A percentile compares a stretch with the other conserved stretches of the same genome.
These are phyloP conservation scores for Cinnamomum chago DNA, from an alignment of 164 flowering plant species.

Conservation along the genomic window DNA sequence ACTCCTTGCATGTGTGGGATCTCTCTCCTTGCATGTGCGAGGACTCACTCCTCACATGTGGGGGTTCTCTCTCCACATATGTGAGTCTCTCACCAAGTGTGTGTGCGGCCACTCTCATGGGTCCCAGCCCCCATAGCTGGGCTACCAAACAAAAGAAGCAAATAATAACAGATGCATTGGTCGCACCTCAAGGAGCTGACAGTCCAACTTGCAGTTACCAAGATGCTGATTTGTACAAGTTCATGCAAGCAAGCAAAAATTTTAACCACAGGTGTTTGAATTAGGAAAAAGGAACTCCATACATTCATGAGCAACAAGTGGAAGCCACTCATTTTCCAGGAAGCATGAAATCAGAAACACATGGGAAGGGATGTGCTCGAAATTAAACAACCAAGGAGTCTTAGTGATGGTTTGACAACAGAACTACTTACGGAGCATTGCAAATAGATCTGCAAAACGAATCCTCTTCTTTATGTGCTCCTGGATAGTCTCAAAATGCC, in stretches of 20 bases:
- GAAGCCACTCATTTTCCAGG: neutral
- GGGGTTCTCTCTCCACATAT: no score
- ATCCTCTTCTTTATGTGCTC: slow-evolving; percentile 44
- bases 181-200: neutral
- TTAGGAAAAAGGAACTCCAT: neutral
- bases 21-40: no score
- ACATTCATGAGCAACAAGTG: neutral
- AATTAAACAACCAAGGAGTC: neutral
- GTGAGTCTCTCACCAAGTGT: no score
- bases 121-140: no score
- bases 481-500: slow-evolving; percentile 68
- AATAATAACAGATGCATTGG: no score
- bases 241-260: neutral
- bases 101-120: no score
- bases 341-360: neutral
- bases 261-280: neutral
- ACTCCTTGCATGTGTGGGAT: no score
- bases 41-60: no score
- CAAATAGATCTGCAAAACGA: slow-evolving; percentile 45
- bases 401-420: neutral
- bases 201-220: neutral
- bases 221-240: neutral
- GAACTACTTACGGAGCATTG: slow-evolving; percentile 55
- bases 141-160: no score
- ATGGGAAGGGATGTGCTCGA: no score